Evolutionary conservation across 495 filamentous ascomycete genomes (phyloP).

Genomic region (Aspergillus nidulans): DNA sequence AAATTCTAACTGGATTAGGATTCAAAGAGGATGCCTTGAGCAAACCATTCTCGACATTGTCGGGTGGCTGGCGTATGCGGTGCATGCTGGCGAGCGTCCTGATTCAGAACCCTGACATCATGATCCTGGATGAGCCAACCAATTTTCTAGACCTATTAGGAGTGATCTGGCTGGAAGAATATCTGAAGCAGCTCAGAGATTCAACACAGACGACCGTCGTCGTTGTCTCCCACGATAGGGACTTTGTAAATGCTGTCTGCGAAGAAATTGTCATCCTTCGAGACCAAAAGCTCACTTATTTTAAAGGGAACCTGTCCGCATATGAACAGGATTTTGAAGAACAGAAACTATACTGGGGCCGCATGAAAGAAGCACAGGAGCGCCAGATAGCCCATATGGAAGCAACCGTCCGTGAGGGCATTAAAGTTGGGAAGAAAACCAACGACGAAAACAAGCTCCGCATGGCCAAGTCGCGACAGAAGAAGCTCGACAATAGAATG

Average conservation of each 20-base stretch:
- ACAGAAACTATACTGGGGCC: slow-evolving; percentile 58
- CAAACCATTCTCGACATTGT: slow-evolving; percentile 58
- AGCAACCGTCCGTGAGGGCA: slow-evolving; percentile 64
- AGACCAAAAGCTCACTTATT: slow-evolving; percentile 48
- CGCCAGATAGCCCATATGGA: slow-evolving; percentile 72
- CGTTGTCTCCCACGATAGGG: slow-evolving; percentile 75
- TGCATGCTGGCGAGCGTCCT: slow-evolving; percentile 62
- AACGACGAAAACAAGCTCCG: slow-evolving; percentile 77
- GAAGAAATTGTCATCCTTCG: slow-evolving; percentile 72
- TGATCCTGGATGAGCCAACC: slow-evolving; percentile 84
- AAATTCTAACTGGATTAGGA: slow-evolving; percentile 63
- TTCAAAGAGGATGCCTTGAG: slow-evolving; percentile 59
- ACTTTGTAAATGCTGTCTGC: slow-evolving; percentile 66
- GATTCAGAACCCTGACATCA: slow-evolving; percentile 66
- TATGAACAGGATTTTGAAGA: slow-evolving; percentile 66
- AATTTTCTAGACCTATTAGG: slow-evolving; percentile 78
- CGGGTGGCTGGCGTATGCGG: slow-evolving; percentile 78
- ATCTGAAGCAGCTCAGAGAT: slow-evolving; percentile 52
- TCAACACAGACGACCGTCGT: slow-evolving; percentile 46
- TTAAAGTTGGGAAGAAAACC: slow-evolving; percentile 62
- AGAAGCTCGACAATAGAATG: slow-evolving; percentile 75
- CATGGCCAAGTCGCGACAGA: slow-evolving; percentile 72
- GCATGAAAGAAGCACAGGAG: slow-evolving; percentile 75
- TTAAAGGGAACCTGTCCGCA: slow-evolving; percentile 60
- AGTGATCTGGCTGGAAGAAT: slow-evolving; percentile 77